A percentile compares a stretch with the other conserved stretches of the same genome.
Conservation (phyloP, 306 rosid species). For the Gleditsia sinensis region DNA sequence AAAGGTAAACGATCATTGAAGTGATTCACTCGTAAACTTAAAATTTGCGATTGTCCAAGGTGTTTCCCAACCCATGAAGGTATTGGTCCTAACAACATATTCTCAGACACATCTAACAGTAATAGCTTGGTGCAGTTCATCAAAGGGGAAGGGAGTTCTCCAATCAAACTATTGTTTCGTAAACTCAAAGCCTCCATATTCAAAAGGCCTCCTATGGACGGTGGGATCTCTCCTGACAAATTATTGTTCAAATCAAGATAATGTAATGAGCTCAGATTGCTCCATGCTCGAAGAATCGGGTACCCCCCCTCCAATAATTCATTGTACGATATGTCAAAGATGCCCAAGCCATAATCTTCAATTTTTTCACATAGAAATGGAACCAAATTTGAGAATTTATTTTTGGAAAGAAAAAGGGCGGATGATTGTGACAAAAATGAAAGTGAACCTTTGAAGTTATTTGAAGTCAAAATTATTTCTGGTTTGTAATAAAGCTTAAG, state of each 20-base stretch:
- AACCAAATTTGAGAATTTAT: neutral
- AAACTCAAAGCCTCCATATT: neutral
- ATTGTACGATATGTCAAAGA: slow-evolving; percentile 3
- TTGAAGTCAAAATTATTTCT: neutral
- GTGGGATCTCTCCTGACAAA: slow-evolving; percentile 12
- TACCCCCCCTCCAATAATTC: neutral
- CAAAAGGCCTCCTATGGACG: neutral
- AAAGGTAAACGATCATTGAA: neutral
- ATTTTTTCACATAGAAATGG: neutral
- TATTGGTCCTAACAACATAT: neutral
- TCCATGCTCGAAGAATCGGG: slow-evolving; percentile 9
- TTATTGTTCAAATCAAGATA: slow-evolving; percentile 26
- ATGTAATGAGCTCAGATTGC: neutral
- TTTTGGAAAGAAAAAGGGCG: neutral
- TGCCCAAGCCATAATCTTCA: fast-evolving
- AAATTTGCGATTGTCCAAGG: neutral
- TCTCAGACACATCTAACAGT: neutral
- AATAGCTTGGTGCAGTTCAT: neutral
- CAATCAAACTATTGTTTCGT: neutral
- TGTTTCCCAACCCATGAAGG: slow-evolving; percentile 22
- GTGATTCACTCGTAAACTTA: slow-evolving; percentile 9
- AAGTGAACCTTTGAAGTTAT: slow-evolving; percentile 22
- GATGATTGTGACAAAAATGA: neutral
- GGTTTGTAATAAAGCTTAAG: neutral
- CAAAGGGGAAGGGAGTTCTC: neutral